These are phyloP conservation scores for Apiospora malaysiana DNA, from an alignment of 2,329 filamentous ascomycete species.

Conservation along the genomic window DNA sequence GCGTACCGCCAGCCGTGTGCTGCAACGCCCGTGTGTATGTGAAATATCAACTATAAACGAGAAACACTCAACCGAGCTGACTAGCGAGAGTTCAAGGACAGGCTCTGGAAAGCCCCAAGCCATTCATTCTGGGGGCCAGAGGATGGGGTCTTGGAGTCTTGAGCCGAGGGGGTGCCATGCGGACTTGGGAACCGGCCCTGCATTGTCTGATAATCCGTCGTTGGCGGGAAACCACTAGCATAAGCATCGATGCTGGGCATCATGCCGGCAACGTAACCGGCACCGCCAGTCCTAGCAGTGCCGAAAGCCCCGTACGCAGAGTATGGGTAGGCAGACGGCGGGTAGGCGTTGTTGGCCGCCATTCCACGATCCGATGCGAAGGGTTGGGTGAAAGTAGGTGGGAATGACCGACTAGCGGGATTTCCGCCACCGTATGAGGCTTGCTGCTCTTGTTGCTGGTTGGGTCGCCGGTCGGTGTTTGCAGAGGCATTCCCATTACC, in stretches of 20 bases:
- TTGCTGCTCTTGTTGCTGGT: conserved; percentile 47
- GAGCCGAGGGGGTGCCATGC: conserved; percentile 41
- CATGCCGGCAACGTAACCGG: conserved; percentile 46
- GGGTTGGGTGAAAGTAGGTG: conserved; percentile 47
- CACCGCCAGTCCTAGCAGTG: conserved; percentile 43
- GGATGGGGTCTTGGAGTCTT: conserved; percentile 36
- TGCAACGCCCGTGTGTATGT: conserved; percentile 13
- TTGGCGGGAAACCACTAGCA: conserved; percentile 45
- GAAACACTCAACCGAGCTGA: conserved; percentile 33
- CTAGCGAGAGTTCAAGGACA: conserved; percentile 71
- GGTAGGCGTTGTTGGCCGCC: conserved; percentile 45
- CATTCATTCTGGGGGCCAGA: conserved; percentile 62
- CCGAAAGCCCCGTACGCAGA: conserved; percentile 52
- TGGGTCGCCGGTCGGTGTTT: conserved; percentile 55
- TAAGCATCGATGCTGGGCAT: conserved; percentile 51
- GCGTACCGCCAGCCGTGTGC: not conserved
- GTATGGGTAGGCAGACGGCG: conserved; percentile 47
- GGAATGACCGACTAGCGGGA: conserved; percentile 49
- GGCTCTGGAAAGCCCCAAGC: conserved; percentile 69
- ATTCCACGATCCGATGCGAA: conserved; percentile 51
- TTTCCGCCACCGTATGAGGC: conserved; percentile 44
- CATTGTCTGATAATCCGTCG: conserved; percentile 51
- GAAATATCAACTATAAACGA: conserved; percentile 38
- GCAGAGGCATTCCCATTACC: conserved; percentile 31
- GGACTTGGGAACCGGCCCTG: conserved; percentile 46